A percentile compares a stretch with the other conserved stretches of the same genome.
Conservation (phyloP, 371 early-diverging fungal genomes). For the Mucor circinelloides region DNA sequence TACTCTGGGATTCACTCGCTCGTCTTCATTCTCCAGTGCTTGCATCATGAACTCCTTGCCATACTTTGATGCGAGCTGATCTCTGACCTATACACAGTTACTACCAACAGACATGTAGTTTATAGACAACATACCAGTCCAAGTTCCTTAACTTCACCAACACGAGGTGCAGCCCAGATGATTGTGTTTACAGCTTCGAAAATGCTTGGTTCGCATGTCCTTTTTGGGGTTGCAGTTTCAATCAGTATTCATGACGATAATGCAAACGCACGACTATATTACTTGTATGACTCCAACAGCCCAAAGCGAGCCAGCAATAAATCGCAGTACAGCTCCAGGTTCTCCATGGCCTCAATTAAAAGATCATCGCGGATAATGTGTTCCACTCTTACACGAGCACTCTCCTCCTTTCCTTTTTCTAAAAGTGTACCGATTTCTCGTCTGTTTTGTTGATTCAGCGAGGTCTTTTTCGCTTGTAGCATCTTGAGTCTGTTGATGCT, state of each 20-base stretch:
- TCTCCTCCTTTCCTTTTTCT: conserved; percentile 82
- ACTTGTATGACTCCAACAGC: conserved; percentile 81
- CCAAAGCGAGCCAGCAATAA: conserved; percentile 87
- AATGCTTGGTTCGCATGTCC: conserved; percentile 80
- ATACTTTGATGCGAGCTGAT: conserved; percentile 79
- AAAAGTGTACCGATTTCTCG: conserved; percentile 84
- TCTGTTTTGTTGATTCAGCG: conserved; percentile 72
- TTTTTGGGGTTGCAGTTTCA: conserved; percentile 26
- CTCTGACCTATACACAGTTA: conserved; percentile 53
- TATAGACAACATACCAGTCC: conserved; percentile 36
- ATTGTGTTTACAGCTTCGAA: conserved; percentile 86
- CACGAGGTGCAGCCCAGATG: conserved; percentile 86
- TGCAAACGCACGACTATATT: conserved; percentile 10
- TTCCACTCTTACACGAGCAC: conserved; percentile 89
- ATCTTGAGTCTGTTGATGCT: conserved; percentile 85
- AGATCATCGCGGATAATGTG: conserved; percentile 94
- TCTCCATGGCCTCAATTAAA: conserved; percentile 88
- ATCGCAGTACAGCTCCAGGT: conserved; percentile 90
- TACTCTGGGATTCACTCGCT: conserved; percentile 79
- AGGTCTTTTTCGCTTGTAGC: conserved; percentile 85
- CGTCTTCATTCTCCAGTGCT: conserved; percentile 76
- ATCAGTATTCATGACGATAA: background rate
- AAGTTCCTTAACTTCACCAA: conserved; percentile 86
- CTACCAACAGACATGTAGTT: background rate
- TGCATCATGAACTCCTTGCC: conserved; percentile 81